phyloP scores from a whole-genome alignment of 208 protist genomes.

The Phytomonas francai region DNA sequence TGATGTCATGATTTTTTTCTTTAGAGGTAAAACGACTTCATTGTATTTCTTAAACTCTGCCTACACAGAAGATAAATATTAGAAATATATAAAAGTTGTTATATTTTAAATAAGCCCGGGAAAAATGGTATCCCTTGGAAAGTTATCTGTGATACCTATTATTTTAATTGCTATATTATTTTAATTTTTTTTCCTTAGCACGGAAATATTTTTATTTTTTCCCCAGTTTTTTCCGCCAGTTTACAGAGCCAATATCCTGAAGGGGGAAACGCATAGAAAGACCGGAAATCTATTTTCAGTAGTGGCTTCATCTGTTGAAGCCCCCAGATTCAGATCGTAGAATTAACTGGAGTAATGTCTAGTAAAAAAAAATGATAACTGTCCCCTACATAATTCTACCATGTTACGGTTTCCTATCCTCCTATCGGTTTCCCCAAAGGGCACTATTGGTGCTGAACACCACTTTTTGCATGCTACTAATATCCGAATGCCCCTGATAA shows the following conservation, averaged over 20 bases:
- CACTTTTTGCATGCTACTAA: constrained; percentile 46
- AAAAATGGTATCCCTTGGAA: neutral
- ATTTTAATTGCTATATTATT: neutral
- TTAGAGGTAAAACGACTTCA: constrained; percentile 3
- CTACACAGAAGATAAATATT: constrained; percentile 3
- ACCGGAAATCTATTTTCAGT: constrained; percentile 17
- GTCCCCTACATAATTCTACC: neutral
- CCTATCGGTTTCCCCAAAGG: neutral
- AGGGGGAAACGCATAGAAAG: constrained; percentile 3
- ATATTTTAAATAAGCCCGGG: constrained; percentile 13
- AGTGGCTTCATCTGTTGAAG: neutral
- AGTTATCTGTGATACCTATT: neutral
- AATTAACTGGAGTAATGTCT: neutral
- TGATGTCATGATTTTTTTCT: constrained; percentile 10
- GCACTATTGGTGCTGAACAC: constrained; percentile 34
- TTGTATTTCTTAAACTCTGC: constrained; percentile 10
- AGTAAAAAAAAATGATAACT: neutral
- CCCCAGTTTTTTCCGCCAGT: neutral
- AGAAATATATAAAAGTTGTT: constrained; percentile 4
- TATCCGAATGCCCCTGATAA: constrained; percentile 3
- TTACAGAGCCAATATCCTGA: constrained; percentile 20
- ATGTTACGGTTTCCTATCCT: neutral
- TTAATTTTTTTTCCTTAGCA: constrained; percentile 24
- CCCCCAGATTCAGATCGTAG: neutral
- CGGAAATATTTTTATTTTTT: neutral